A percentile compares a stretch with the other conserved stretches of the same genome.
These are phyloP conservation scores for Leishmania tarentolae DNA, from an alignment of 208 protist species.

Conservation along the genomic window DNA sequence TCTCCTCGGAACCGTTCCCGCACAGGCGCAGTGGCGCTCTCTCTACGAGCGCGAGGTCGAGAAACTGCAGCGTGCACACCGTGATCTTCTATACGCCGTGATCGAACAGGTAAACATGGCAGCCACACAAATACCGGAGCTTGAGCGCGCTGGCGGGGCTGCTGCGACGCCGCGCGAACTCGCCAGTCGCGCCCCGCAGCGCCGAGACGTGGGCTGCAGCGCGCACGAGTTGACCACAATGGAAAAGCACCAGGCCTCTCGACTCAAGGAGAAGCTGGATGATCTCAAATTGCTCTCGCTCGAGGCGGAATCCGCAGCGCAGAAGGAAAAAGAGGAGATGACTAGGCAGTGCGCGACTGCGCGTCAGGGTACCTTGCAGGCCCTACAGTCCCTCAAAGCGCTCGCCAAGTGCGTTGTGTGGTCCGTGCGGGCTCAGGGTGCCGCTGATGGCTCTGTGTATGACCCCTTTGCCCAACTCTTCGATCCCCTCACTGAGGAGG, in stretches of 20 bases:
- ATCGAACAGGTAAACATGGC: constrained; percentile 44
- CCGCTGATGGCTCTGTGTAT: constrained; percentile 6
- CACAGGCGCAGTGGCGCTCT: constrained; percentile 21
- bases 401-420: constrained; percentile 29
- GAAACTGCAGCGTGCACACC: constrained; percentile 54
- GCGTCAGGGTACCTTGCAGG: constrained; percentile 35
- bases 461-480: constrained; percentile 36
- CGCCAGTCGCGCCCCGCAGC: constrained; percentile 12
- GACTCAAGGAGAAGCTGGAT: constrained; percentile 55
- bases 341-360: constrained; percentile 13
- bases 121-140: constrained; percentile 24
- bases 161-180: constrained; percentile 1
- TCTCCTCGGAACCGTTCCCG: background rate
- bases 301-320: constrained; percentile 15
- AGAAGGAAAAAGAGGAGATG: constrained; percentile 20
- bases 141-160: constrained; percentile 21
- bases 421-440: constrained; percentile 16
- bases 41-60: constrained; percentile 53
- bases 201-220: constrained; percentile 36
- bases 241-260: constrained; percentile 52
- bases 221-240: constrained; percentile 34
- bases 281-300: constrained; percentile 37
- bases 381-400: constrained; percentile 35
- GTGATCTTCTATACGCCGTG: constrained; percentile 54
- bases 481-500: constrained; percentile 21